phyloP scores from a whole-genome alignment of 257 asterid species.

The Eustoma russellianum region DNA sequence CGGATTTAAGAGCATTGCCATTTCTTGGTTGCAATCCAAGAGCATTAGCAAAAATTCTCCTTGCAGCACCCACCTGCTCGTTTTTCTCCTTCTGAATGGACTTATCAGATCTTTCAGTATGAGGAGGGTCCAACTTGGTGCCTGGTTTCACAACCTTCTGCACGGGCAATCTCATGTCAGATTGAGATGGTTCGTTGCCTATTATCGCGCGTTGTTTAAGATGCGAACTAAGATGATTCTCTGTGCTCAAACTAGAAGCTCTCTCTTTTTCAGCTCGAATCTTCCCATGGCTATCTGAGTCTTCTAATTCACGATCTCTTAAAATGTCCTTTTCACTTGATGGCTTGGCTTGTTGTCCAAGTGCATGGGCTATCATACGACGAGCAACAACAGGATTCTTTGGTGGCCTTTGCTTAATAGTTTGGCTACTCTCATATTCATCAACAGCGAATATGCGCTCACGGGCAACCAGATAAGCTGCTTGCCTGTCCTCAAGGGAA shows the following conservation, averaged over 20 bases:
- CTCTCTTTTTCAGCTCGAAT: slow-evolving; percentile 20
- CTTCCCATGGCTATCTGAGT: slow-evolving; percentile 15
- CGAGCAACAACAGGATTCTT: slow-evolving; percentile 72
- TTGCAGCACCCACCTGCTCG: slow-evolving; percentile 90
- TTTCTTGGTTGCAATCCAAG: slow-evolving; percentile 52
- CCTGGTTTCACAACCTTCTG: slow-evolving; percentile 10
- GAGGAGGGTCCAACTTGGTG: slow-evolving; percentile 17
- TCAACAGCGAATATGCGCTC: slow-evolving; percentile 51
- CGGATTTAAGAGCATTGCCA: slow-evolving; percentile 24
- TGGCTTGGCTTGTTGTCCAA: slow-evolving; percentile 55
- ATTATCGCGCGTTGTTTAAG: slow-evolving; percentile 11
- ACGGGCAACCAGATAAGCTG: slow-evolving; percentile 67
- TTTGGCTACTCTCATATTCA: slow-evolving; percentile 22
- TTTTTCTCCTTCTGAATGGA: slow-evolving; percentile 28
- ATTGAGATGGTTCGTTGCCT: slow-evolving; percentile 17
- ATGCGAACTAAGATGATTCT: slow-evolving; percentile 10
- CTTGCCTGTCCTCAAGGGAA: slow-evolving; percentile 70
- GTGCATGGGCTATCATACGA: slow-evolving; percentile 93
- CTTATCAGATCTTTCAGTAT: slow-evolving; percentile 19
- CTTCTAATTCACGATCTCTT: slow-evolving; percentile 18
- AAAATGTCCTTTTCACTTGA: slow-evolving; percentile 13
- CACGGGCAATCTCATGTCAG: slow-evolving; percentile 17
- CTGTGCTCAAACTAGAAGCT: slow-evolving; percentile 10
- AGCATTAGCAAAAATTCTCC: slow-evolving; percentile 87
- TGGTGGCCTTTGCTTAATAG: slow-evolving; percentile 59